These are phyloP conservation scores for Allium fistulosum DNA, from an alignment of 106 monocot genomes.

Conservation along the genomic window DNA sequence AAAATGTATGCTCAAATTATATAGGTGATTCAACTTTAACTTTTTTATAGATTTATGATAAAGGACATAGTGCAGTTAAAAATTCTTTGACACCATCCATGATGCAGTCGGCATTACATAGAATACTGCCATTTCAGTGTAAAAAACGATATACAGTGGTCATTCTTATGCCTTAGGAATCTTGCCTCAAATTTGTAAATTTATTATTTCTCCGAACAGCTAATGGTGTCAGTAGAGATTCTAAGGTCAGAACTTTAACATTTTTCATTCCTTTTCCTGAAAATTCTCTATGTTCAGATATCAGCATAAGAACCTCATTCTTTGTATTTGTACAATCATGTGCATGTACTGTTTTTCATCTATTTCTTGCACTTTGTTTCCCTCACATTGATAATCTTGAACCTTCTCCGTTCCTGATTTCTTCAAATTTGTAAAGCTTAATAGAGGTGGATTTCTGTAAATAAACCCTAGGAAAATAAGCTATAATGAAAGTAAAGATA, in stretches of 20 bases:
- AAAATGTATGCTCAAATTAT: neutral
- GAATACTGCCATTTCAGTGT: slow-evolving; percentile 82
- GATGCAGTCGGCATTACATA: slow-evolving; percentile 58
- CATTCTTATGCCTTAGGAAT: slow-evolving; percentile 79
- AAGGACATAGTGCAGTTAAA: slow-evolving; percentile 72
- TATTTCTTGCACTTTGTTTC: no score
- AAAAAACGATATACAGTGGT: slow-evolving; percentile 86
- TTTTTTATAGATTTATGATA: slow-evolving; percentile 66
- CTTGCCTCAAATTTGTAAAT: slow-evolving; percentile 39
- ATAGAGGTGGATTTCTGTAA: no score
- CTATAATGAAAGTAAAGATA: no score
- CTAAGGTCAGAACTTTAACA: slow-evolving; percentile 40
- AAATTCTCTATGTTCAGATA: neutral
- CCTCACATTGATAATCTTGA: no score
- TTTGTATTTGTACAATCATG: no score
- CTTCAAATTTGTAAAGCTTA: no score
- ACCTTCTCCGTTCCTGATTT: no score
- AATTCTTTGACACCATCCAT: slow-evolving; percentile 46
- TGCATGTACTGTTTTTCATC: no score
- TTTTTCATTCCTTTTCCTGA: neutral
- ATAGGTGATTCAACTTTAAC: neutral
- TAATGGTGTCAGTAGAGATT: slow-evolving; percentile 48
- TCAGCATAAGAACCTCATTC: no score
- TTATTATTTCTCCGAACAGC: slow-evolving; percentile 24
- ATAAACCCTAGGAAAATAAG: no score